These are phyloP conservation scores for Lodderomyces orthopsilosis DNA, from an alignment of 1,139 yeast genomes.

Conservation along the genomic window DNA sequence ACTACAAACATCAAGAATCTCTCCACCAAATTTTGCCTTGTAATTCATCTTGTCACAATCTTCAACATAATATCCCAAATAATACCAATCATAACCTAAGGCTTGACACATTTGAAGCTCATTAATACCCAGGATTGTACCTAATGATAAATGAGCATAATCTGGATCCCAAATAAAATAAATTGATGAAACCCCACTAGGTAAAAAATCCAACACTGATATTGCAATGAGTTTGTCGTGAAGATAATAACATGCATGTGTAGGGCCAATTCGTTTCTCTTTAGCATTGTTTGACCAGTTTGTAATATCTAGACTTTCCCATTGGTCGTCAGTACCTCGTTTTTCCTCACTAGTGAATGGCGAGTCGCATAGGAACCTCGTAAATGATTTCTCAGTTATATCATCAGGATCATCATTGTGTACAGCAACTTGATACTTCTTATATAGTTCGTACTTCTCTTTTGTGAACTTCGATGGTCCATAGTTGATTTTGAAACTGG, in stretches of 20 bases:
- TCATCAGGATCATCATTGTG: conserved; percentile 62
- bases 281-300: conserved; percentile 14
- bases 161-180: conserved; percentile 91
- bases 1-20: conserved; percentile 54
- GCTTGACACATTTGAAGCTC: conserved; percentile 58
- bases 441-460: conserved; percentile 66
- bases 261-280: conserved; percentile 38
- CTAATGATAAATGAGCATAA: conserved; percentile 65
- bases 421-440: conserved; percentile 63
- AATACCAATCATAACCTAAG: conserved; percentile 50
- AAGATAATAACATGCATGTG: conserved; percentile 76
- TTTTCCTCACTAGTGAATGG: conserved; percentile 46
- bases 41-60: conserved; percentile 83
- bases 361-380: conserved; percentile 65
- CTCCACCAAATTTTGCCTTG: conserved; percentile 77
- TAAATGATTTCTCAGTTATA: conserved; percentile 47
- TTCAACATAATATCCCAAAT: conserved; percentile 74
- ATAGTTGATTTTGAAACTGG: conserved; percentile 46
- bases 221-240: conserved; percentile 67
- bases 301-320: conserved; percentile 26
- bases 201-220: conserved; percentile 75
- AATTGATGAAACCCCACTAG: conserved; percentile 76
- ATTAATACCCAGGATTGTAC: conserved; percentile 72
- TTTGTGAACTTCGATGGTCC: conserved; percentile 53
- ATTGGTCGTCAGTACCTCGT: conserved; percentile 24